Evolutionary conservation across 345 rosid species (phyloP).

Genomic region (Lenwebbia sp.): DNA sequence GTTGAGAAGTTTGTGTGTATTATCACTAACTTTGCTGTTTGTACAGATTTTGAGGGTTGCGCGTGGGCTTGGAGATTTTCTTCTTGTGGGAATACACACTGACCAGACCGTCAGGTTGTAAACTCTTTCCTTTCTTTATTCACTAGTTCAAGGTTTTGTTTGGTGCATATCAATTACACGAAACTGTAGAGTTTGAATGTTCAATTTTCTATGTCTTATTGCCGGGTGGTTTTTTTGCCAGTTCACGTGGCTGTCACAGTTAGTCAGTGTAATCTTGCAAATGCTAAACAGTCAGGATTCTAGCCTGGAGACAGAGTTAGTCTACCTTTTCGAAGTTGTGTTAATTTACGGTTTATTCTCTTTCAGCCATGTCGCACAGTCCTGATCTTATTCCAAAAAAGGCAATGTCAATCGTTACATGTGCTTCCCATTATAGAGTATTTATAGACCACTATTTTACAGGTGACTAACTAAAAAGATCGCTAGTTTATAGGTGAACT

Average conservation of each 20-base stretch:
- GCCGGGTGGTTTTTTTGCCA: not conserved
- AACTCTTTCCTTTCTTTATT: not conserved
- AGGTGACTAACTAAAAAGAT: not conserved
- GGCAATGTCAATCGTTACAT: not conserved
- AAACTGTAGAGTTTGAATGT: not conserved
- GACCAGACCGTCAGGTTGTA: slow-evolving; percentile 59
- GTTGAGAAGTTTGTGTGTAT: not conserved
- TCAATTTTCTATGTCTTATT: not conserved
- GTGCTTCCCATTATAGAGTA: not conserved
- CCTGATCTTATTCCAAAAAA: not conserved
- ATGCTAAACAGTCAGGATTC: not conserved
- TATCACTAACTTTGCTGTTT: not conserved
- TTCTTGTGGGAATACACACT: slow-evolving; percentile 65
- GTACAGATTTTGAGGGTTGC: slow-evolving; percentile 53
- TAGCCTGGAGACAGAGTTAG: not conserved
- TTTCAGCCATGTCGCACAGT: not conserved
- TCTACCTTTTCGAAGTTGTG: not conserved
- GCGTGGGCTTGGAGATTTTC: slow-evolving; percentile 68
- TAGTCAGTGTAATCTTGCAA: not conserved
- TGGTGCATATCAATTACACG: not conserved
- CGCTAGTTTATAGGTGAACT: not conserved
- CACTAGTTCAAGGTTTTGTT: not conserved
- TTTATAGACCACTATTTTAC: not conserved
- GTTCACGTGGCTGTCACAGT: not conserved
- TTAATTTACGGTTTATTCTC: not conserved